Evolutionary conservation across 2,329 filamentous ascomycete species (phyloP).

Genomic region (Aureobasidium subglaciale): DNA sequence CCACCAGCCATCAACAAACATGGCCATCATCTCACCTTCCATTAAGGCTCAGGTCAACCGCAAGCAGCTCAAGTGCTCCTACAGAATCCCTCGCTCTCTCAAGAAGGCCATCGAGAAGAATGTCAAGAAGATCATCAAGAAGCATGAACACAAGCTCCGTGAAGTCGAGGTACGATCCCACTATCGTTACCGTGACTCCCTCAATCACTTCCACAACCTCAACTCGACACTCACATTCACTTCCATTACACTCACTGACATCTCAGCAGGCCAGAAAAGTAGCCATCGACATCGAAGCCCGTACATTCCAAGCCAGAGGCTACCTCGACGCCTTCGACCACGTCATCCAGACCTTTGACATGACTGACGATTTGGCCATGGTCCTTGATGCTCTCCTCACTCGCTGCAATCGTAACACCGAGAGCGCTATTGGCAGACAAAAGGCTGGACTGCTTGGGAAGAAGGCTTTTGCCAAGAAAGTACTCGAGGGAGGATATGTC

Average conservation of each 20-base stretch:
- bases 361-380: neutral
- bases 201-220: too few species aligned
- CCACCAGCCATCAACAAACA: neutral
- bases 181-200: too few species aligned
- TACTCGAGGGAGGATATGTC: neutral
- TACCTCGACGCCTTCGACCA: neutral
- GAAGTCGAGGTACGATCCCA: neutral
- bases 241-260: neutral
- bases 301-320: neutral
- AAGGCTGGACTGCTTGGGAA: neutral
- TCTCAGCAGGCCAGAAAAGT: neutral
- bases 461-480: neutral
- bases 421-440: neutral
- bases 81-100: neutral
- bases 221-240: neutral
- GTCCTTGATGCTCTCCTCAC: neutral
- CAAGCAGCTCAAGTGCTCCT: neutral
- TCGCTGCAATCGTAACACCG: too few species aligned
- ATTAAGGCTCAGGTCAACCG: too few species aligned
- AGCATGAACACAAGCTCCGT: neutral
- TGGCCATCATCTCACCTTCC: neutral
- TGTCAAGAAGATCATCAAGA: neutral
- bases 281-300: neutral
- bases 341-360: neutral
- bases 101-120: constrained; percentile 8